These are phyloP conservation scores for Cymbopogon citratus DNA, from an alignment of 176 grass and related monocot genomes.

Conservation along the genomic window DNA sequence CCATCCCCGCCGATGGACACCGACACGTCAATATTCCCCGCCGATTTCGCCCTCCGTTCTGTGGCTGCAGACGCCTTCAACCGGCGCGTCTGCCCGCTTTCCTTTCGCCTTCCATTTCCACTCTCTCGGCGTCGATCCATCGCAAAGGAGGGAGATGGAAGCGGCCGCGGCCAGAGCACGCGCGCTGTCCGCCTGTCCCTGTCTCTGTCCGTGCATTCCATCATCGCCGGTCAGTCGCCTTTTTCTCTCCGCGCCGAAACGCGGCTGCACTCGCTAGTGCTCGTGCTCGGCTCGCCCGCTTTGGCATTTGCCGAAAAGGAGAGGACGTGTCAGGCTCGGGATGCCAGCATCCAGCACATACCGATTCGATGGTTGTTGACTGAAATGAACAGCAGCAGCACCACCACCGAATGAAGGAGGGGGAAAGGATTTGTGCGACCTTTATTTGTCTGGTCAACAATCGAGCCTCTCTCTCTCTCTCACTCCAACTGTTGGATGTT, in stretches of 20 bases:
- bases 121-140: background rate
- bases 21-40: conserved; percentile 32
- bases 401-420: background rate
- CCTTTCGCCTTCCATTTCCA: background rate
- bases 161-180: conserved; percentile 38
- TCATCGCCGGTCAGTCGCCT: background rate
- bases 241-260: conserved; percentile 14
- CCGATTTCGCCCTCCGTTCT: background rate
- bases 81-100: background rate
- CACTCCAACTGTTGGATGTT: background rate
- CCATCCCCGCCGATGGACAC: background rate
- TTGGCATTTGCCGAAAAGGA: background rate
- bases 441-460: conserved; percentile 7
- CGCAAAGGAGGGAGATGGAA: background rate
- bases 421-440: background rate
- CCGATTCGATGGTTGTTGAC: background rate
- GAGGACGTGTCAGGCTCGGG: background rate
- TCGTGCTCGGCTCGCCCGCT: background rate
- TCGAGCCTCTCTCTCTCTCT: background rate
- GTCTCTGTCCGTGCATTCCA: background rate
- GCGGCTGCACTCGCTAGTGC: background rate
- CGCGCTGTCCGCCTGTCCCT: background rate
- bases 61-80: background rate
- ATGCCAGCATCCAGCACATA: background rate
- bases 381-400: background rate